Conservation (phyloP, 2,329 filamentous ascomycete genomes). For the Simplicillium sp. region DNA sequence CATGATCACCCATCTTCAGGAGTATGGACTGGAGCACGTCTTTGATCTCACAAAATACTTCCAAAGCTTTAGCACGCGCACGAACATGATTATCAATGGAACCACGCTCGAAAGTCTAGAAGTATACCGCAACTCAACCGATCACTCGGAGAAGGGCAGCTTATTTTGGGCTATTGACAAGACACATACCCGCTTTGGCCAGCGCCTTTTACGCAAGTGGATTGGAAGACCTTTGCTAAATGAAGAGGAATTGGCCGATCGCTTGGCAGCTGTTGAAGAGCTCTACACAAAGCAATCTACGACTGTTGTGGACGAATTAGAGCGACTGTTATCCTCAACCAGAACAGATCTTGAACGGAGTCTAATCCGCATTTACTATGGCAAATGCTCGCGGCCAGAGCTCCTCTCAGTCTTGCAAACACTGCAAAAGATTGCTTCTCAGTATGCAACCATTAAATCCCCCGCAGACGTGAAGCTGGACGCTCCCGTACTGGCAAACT, state of each 20-base stretch:
- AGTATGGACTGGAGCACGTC: constrained; percentile 90
- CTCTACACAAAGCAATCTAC: constrained; percentile 61
- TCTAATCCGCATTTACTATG: constrained; percentile 92
- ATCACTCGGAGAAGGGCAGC: constrained; percentile 75
- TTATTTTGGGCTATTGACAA: constrained; percentile 94
- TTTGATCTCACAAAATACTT: constrained; percentile 97
- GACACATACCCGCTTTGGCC: constrained; percentile 82
- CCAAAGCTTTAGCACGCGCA: constrained; percentile 84
- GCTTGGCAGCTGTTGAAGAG: constrained; percentile 80
- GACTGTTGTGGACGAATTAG: constrained; percentile 62
- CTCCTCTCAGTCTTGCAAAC: constrained; percentile 78
- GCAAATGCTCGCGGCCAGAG: constrained; percentile 86
- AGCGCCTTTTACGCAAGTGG: constrained; percentile 85
- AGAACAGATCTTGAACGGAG: constrained; percentile 85
- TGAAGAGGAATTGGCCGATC: constrained; percentile 61
- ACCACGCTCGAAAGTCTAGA: constrained; percentile 91
- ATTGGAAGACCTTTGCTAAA: constrained; percentile 84
- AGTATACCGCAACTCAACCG: constrained; percentile 91
- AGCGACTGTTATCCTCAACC: constrained; percentile 58
- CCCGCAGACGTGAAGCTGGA: constrained; percentile 62
- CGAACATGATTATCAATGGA: constrained; percentile 92
- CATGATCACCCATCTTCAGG: constrained; percentile 88
- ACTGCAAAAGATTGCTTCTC: constrained; percentile 68
- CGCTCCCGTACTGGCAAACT: constrained; percentile 59
- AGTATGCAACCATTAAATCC: constrained; percentile 60